Percentiles rank a stretch among this genome's conserved stretches.
phyloP scores from a whole-genome alignment of 805 yeast species.

The Pichia sporocuriosa region DNA sequence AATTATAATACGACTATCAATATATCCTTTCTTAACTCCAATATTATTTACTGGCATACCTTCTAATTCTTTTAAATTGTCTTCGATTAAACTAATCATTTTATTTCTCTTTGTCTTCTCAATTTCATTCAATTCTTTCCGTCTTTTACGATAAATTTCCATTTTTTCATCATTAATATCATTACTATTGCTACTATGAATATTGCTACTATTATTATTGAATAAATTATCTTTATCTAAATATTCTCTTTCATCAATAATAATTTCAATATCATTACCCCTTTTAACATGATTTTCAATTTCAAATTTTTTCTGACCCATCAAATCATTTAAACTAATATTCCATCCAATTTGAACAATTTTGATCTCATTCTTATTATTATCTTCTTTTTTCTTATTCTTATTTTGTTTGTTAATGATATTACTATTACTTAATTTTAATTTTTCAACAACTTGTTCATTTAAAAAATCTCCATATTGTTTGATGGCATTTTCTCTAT shows the following conservation, averaged over 20 bases:
- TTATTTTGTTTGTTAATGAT: constrained; percentile 13
- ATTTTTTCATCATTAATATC: neutral
- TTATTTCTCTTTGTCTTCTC: constrained; percentile 31
- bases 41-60: constrained; percentile 20
- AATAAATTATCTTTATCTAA: constrained; percentile 16
- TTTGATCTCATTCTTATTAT: constrained; percentile 24
- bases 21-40: constrained; percentile 19
- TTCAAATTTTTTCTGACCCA: constrained; percentile 47
- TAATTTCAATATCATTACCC: constrained; percentile 35
- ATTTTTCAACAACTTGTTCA: constrained; percentile 15
- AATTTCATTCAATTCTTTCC: constrained; percentile 21
- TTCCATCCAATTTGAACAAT: constrained; percentile 49
- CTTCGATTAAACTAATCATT: constrained; percentile 26
- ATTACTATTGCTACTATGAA: neutral
- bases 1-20: constrained; percentile 16
- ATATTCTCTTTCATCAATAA: constrained; percentile 34
- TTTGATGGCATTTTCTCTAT: constrained; percentile 21
- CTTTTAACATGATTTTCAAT: constrained; percentile 38
- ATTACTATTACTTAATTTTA: constrained; percentile 14
- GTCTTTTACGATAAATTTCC: neutral
- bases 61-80: constrained; percentile 19
- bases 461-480: constrained; percentile 25
- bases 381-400: constrained; percentile 6
- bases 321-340: constrained; percentile 45
- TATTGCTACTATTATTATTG: neutral